Conservation (phyloP, 306 rosid genomes). For the Medicago arabica region DNA sequence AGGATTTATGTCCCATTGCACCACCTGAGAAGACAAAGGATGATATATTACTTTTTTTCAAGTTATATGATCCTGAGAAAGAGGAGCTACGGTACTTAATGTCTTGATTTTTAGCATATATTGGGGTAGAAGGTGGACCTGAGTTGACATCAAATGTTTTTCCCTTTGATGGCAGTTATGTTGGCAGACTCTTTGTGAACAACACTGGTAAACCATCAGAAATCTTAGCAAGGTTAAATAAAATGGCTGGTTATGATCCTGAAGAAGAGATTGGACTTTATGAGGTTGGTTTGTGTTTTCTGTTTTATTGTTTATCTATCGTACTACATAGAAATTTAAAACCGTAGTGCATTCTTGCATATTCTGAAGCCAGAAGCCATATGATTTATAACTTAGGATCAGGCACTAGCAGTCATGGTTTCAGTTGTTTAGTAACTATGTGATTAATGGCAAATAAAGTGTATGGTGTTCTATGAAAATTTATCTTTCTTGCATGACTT, state of each 20-base stretch:
- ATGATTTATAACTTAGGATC: conserved; percentile 27
- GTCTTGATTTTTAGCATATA: conserved; percentile 26
- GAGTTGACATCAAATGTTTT: conserved; percentile 41
- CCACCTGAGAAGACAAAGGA: conserved; percentile 81
- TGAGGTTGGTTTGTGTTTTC: conserved; percentile 67
- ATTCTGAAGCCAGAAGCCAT: conserved; percentile 25
- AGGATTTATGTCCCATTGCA: conserved; percentile 69
- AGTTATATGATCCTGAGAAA: conserved; percentile 84
- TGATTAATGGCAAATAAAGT: conserved; percentile 24
- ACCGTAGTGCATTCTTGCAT: conserved; percentile 25
- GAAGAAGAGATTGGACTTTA: conserved; percentile 90
- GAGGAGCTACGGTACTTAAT: conserved; percentile 75
- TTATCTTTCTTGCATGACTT: conserved; percentile 24
- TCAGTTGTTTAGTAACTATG: conserved; percentile 22
- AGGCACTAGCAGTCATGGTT: background rate
- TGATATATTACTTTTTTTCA: conserved; percentile 85
- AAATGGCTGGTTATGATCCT: conserved; percentile 85
- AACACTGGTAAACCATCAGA: conserved; percentile 78
- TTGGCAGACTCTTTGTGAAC: conserved; percentile 87
- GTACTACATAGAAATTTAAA: background rate
- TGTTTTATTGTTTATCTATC: background rate
- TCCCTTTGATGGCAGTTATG: conserved; percentile 59
- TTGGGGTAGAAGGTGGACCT: conserved; percentile 17
- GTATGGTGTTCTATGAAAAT: conserved; percentile 2
- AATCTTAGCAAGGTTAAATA: conserved; percentile 70